These are phyloP conservation scores for Parsonsia alboflavescens DNA, from an alignment of 257 asterid genomes.

Conservation along the genomic window DNA sequence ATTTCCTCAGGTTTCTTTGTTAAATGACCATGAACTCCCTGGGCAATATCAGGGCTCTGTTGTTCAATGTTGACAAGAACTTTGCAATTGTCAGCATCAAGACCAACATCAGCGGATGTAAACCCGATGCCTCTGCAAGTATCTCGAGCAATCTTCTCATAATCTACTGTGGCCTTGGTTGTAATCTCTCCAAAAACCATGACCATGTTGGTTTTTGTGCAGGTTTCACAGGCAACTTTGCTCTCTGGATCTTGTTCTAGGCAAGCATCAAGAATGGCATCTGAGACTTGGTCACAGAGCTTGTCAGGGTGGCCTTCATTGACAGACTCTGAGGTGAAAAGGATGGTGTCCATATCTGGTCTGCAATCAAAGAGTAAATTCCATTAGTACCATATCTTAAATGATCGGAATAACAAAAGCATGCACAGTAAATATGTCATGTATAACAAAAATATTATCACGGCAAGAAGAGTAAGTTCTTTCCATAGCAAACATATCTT, in stretches of 20 bases:
- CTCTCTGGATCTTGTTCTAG: slow-evolving; percentile 82
- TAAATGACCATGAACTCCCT: slow-evolving; percentile 89
- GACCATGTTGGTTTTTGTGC: slow-evolving; percentile 93
- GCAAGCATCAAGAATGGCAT: slow-evolving; percentile 91
- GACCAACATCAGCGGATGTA: slow-evolving; percentile 78
- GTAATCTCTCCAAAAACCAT: slow-evolving; percentile 97
- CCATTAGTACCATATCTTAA: background rate
- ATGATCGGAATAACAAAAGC: background rate
- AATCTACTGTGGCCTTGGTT: slow-evolving; percentile 67
- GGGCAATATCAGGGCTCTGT: slow-evolving; percentile 94
- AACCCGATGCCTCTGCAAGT: slow-evolving; percentile 87
- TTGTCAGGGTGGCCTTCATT: slow-evolving; percentile 94
- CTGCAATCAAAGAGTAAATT: slow-evolving; percentile 24
- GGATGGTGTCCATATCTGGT: slow-evolving; percentile 63
- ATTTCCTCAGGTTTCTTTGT: slow-evolving; percentile 91
- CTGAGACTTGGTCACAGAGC: slow-evolving; percentile 92
- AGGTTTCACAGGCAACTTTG: slow-evolving; percentile 87
- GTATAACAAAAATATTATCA: background rate
- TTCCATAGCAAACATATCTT: background rate
- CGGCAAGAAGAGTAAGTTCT: background rate
- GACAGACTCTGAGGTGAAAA: slow-evolving; percentile 82
- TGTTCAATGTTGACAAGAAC: slow-evolving; percentile 90
- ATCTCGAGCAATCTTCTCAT: slow-evolving; percentile 77
- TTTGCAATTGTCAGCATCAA: slow-evolving; percentile 94
- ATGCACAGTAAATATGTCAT: background rate